Base-by-base conservation (phyloP, 2,329 filamentous ascomycete genomes). In the Xylaria digitata region DNA sequence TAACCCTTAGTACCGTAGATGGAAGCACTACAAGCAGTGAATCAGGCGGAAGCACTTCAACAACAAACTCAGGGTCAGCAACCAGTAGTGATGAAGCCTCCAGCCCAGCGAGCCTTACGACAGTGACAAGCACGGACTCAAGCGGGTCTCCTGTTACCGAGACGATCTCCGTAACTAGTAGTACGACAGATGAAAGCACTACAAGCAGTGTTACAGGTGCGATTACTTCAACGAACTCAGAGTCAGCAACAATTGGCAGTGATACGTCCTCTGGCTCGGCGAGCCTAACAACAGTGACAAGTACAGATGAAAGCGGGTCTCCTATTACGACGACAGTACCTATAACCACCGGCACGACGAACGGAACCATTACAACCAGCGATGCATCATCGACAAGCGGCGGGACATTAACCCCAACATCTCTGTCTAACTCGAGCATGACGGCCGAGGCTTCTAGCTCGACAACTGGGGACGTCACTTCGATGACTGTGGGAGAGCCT, bases 241-340 rank as follows among this genome's bases (percentile, higher is more conserved):
- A n/a, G 8, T 37, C 49, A 32, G 21, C 37, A 11, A 56, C 43
- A 5, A 26, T 5, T 9, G 23, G 53, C 5, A 66, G 34, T 32
- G 15, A 13, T 23, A 0, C 32, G 7, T 40, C 59, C 23, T 42
- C 59, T 3, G 13, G 15, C 40, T 42, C 49, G 2, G 19, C 6
- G 30, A 49, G 30, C 15, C 13, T 50, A 26, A 52, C 46, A 37
- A 67, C 55, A 2, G 43, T 60, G 21, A 59, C 55, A 1, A 48
- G 43, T 23, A 62, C 56, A 19, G 46, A 49, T 30, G 26, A 50
- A n/a, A 66, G 30, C 34, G 43, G 32, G 23, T 26, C 43, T 23
- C 13, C 64, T 2, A n/a, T 50, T 6, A 61, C 53, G 19, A 26
- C 65, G 2, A 54, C 65, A 6, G 42, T 54, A 30, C 55, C 65